A percentile compares a stretch with the other conserved stretches of the same genome.
Conservation (phyloP, 495 filamentous ascomycete species). For the Aspergillus sparsus region DNA sequence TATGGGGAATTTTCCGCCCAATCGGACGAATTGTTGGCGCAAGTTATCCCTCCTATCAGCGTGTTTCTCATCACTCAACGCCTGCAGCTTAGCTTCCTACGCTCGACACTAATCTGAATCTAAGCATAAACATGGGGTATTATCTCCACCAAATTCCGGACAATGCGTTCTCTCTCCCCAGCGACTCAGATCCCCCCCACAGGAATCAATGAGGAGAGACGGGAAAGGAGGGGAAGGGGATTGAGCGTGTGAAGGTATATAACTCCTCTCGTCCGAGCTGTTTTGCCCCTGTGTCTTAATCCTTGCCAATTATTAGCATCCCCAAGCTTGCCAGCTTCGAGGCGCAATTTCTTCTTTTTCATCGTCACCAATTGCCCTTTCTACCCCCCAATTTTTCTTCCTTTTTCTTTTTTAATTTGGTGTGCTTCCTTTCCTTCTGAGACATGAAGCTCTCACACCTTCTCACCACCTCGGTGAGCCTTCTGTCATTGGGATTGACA, state of each 20-base stretch:
- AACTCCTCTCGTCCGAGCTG: too few species aligned
- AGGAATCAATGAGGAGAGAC: too few species aligned
- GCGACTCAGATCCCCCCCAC: too few species aligned
- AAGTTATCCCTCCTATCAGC: conserved; percentile 42
- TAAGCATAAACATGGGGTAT: background rate
- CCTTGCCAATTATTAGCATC: too few species aligned
- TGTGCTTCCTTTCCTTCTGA: background rate
- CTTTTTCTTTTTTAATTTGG: background rate
- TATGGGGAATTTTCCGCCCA: conserved; percentile 38
- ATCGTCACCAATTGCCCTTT: background rate
- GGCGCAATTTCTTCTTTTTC: too few species aligned
- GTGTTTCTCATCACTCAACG: background rate
- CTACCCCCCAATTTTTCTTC: background rate
- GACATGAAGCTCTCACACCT: conserved; percentile 36
- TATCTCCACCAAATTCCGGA: too few species aligned
- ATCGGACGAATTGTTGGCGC: conserved; percentile 29
- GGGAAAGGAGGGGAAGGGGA: too few species aligned
- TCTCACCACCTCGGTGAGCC: conserved; percentile 30
- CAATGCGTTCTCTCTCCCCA: too few species aligned
- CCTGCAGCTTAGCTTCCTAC: background rate
- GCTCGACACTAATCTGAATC: background rate
- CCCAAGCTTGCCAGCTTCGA: too few species aligned
- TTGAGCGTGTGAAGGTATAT: too few species aligned
- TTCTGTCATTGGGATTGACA: conserved; percentile 27
- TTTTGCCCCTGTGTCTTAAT: too few species aligned